Percentiles rank a stretch among this genome's conserved stretches.
These are phyloP conservation scores for Calonectria fujianensis DNA, from an alignment of 2,329 filamentous ascomycete species.

Conservation along the genomic window DNA sequence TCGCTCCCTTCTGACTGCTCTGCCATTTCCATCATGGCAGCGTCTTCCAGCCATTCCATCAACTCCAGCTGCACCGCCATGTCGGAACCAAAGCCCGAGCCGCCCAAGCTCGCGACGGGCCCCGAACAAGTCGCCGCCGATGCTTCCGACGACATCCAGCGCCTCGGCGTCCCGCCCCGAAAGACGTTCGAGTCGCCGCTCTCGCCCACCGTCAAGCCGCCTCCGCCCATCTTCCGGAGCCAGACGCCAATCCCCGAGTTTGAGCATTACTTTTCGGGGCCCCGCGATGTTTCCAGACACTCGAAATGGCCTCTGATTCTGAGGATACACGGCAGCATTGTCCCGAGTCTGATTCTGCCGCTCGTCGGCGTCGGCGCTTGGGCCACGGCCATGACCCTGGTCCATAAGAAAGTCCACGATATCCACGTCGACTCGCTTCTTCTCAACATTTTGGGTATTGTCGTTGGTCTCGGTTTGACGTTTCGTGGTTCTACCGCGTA, in stretches of 20 bases:
- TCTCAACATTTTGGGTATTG: background rate
- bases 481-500: conserved; percentile 10
- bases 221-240: background rate
- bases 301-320: conserved; percentile 20
- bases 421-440: background rate
- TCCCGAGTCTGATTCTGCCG: background rate
- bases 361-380: background rate
- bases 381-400: background rate
- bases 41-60: background rate
- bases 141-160: background rate
- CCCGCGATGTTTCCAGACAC: conserved; percentile 3
- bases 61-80: background rate
- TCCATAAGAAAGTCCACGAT: conserved; percentile 3
- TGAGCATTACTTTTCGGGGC: conserved; percentile 1
- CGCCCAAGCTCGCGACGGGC: background rate
- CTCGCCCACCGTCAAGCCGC: background rate
- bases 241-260: background rate
- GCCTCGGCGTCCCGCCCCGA: background rate
- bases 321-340: conserved; percentile 6
- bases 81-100: background rate
- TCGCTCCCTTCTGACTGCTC: no score
- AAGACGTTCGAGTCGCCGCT: background rate
- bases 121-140: background rate
- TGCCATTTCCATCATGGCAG: conserved; percentile 3
- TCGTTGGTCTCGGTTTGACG: background rate